A percentile compares a stretch with the other conserved stretches of the same genome.
These are phyloP conservation scores for Acer yangbiense DNA, from an alignment of 345 rosid species.

Conservation along the genomic window DNA sequence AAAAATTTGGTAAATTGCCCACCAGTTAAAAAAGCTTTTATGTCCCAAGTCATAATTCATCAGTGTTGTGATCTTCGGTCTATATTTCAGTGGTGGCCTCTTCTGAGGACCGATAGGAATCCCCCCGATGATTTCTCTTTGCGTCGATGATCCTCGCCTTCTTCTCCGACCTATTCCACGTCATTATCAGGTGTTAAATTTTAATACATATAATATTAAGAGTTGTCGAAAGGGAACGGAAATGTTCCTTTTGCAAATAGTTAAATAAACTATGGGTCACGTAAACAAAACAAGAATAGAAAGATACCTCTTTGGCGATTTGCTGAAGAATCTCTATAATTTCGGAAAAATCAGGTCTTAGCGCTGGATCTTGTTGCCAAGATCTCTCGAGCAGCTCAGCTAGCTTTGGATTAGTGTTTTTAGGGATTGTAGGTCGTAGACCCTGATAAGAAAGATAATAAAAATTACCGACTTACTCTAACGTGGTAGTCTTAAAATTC, in stretches of 20 bases:
- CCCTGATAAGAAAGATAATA: conserved; percentile 43
- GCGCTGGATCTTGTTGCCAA: conserved; percentile 90
- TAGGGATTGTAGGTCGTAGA: conserved; percentile 79
- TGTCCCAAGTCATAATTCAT: conserved; percentile 19
- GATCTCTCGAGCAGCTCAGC: conserved; percentile 67
- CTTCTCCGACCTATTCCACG: conserved; percentile 62
- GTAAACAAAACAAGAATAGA: background rate
- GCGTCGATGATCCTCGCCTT: conserved; percentile 61
- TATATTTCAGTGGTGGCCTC: conserved; percentile 64
- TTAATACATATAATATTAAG: too few species aligned
- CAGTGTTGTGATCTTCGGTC: background rate
- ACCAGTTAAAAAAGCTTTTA: background rate
- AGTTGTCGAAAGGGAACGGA: background rate
- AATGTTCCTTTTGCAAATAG: too few species aligned
- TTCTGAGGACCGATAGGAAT: conserved; percentile 75
- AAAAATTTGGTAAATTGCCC: conserved; percentile 9
- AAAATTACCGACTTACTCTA: conserved; percentile 12
- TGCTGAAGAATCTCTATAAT: conserved; percentile 60
- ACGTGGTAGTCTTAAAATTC: background rate
- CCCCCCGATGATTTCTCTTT: conserved; percentile 77
- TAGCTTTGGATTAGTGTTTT: conserved; percentile 63
- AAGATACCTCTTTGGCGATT: conserved; percentile 75
- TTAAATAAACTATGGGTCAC: background rate
- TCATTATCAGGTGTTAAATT: background rate
- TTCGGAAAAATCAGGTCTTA: conserved; percentile 89